These are phyloP conservation scores for Epichloe glyceriae DNA, from an alignment of 2,329 filamentous ascomycete genomes.

Conservation along the genomic window DNA sequence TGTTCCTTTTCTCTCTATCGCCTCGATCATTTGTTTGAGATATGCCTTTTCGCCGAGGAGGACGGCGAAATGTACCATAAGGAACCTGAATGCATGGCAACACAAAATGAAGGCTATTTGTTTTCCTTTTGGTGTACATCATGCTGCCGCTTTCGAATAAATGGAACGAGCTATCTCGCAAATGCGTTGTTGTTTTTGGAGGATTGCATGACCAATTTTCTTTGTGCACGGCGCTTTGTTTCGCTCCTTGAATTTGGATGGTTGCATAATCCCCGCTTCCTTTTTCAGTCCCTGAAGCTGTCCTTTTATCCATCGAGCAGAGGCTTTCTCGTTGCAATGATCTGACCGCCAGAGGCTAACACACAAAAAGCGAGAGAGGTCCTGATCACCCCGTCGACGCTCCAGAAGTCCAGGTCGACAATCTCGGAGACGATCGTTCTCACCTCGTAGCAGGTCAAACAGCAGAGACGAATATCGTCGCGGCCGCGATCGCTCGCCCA, in stretches of 20 bases:
- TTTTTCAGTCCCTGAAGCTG: neutral
- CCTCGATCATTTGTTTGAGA: neutral
- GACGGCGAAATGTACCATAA: too few relatives aligned
- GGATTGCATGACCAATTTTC: neutral
- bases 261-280: neutral
- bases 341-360: constrained; percentile 12
- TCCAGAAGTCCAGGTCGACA: constrained; percentile 69
- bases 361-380: constrained; percentile 63
- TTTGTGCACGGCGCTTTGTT: neutral
- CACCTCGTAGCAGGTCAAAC: constrained; percentile 61
- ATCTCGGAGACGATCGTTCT: constrained; percentile 62
- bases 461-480: constrained; percentile 69
- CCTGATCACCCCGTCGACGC: constrained; percentile 65
- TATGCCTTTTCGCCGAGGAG: neutral
- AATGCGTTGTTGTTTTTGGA: neutral
- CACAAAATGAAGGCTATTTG: neutral
- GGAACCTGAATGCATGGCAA: too few relatives aligned
- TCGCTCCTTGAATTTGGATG: neutral
- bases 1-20: constrained; percentile 1
- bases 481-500: constrained; percentile 67
- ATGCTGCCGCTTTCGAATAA: neutral
- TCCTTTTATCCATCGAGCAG: too few relatives aligned
- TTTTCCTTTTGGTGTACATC: neutral
- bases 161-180: neutral
- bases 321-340: neutral